phyloP scores from a whole-genome alignment of 352 stramenopile genomes.

The Phytopythium helicoides region DNA sequence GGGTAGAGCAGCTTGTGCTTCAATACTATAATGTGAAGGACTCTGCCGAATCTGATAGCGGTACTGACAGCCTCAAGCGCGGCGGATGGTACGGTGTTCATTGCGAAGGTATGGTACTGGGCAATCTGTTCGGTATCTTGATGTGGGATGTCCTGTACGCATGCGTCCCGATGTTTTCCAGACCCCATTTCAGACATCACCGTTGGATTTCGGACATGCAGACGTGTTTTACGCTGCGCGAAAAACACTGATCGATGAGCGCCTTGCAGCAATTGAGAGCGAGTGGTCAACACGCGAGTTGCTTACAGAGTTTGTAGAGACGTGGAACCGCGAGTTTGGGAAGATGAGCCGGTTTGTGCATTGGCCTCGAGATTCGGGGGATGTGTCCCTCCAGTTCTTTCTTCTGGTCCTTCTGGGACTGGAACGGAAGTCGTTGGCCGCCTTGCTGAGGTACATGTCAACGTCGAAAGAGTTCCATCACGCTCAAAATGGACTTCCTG shows the following conservation, averaged over 20 bases:
- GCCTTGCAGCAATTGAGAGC: slow-evolving; percentile 36
- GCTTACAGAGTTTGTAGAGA: slow-evolving; percentile 29
- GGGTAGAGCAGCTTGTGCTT: slow-evolving; percentile 82
- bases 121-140: slow-evolving; percentile 81
- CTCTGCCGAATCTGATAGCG: not conserved
- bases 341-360: slow-evolving; percentile 65
- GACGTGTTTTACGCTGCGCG: slow-evolving; percentile 47
- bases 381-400: slow-evolving; percentile 41
- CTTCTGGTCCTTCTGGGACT: slow-evolving; percentile 52
- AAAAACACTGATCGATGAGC: slow-evolving; percentile 37
- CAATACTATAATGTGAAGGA: slow-evolving; percentile 62
- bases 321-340: slow-evolving; percentile 41
- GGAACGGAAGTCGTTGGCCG: slow-evolving; percentile 31
- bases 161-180: slow-evolving; percentile 84
- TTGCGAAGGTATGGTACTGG: slow-evolving; percentile 69
- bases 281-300: slow-evolving; percentile 42
- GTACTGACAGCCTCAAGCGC: not conserved
- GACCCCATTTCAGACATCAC: slow-evolving; percentile 72
- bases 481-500: slow-evolving; percentile 70
- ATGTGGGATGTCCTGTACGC: slow-evolving; percentile 89
- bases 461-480: slow-evolving; percentile 67
- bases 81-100: slow-evolving; percentile 87
- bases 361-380: slow-evolving; percentile 33
- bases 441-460: slow-evolving; percentile 59
- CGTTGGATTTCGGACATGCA: slow-evolving; percentile 71